These are phyloP conservation scores for Cucurbita maxima DNA, from an alignment of 306 rosid species.

Conservation along the genomic window DNA sequence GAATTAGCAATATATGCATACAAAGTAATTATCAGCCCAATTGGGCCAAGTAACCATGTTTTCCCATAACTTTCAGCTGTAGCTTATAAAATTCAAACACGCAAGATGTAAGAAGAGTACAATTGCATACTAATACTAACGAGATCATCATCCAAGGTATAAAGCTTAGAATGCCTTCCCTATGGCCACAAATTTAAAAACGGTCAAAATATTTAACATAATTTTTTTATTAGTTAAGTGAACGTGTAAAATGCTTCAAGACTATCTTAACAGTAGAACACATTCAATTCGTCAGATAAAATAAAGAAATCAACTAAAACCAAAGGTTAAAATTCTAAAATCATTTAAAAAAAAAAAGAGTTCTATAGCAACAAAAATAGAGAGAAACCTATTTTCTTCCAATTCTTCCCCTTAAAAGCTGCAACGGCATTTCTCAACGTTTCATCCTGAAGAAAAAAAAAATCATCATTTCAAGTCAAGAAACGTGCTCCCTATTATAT, in stretches of 20 bases:
- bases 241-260: neutral
- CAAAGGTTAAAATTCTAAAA: neutral
- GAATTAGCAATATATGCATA: neutral
- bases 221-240: neutral
- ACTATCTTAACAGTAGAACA: neutral
- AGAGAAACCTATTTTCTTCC: constrained; percentile 89
- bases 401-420: constrained; percentile 71
- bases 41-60: neutral
- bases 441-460: constrained; percentile 55
- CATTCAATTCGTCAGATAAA: neutral
- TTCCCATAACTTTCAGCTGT: neutral
- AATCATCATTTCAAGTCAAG: constrained; percentile 8
- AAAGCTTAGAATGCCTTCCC: neutral
- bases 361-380: constrained; percentile 1
- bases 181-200: neutral
- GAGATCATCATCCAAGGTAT: neutral
- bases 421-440: constrained; percentile 88
- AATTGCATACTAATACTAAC: neutral
- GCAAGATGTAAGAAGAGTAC: neutral
- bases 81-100: neutral
- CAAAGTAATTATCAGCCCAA: neutral
- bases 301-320: constrained; percentile 2
- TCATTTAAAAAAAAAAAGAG: neutral
- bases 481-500: neutral
- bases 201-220: neutral